Evolutionary conservation across 257 asterid species (phyloP), one percentile per base, ranked within the genome.

Genomic region (Thymus mandschuricus): DNA sequence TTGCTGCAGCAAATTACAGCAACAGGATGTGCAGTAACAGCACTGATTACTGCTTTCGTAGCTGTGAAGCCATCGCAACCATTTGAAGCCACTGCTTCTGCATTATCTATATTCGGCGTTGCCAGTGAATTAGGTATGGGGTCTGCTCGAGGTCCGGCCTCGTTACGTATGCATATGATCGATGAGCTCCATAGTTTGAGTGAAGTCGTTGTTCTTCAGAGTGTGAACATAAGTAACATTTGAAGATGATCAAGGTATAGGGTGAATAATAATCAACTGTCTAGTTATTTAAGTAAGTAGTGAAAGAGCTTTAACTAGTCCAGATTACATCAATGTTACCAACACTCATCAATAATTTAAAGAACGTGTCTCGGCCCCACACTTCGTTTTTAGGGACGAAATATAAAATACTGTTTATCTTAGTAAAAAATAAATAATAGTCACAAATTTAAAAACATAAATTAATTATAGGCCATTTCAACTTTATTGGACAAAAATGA

Each of bases 1-100:
- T 80, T 91, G 97, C 44, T 91, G 90, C 99, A 88, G 73, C 88
- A 84, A 81, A 84, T 94, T 55, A 91, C 99, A 27, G 97, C 96
- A 28, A 85, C 99, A 3, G 97, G 99, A 51, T 94, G 99, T 68
- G 82, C 99, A 0, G 93, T 94, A 56, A 89, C 98, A 4, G 97
- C 97, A 7, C 87, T 88, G 13, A 84, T 91, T 21, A 81, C 99
- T 21, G 93, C 99, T 54, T 94, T 94, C 50, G 77, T 94, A 30
- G 91, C 99, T 0, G 59, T 88, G 41, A 88, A 85, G 56, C 95
- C 97, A 2, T 60, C 59, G 2, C 87, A 75, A 27, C 84, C 89
- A 1, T 79, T 94, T 0, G 97, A 91, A 76, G 97, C 99, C 70
- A 83, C 97, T 2, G 92, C 87, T 46, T 78, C 92, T 33, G 99